A percentile compares a stretch with the other conserved stretches of the same genome.
phyloP scores from a whole-genome alignment of 2,329 filamentous ascomycete species.

The Hypoxylon sp. region DNA sequence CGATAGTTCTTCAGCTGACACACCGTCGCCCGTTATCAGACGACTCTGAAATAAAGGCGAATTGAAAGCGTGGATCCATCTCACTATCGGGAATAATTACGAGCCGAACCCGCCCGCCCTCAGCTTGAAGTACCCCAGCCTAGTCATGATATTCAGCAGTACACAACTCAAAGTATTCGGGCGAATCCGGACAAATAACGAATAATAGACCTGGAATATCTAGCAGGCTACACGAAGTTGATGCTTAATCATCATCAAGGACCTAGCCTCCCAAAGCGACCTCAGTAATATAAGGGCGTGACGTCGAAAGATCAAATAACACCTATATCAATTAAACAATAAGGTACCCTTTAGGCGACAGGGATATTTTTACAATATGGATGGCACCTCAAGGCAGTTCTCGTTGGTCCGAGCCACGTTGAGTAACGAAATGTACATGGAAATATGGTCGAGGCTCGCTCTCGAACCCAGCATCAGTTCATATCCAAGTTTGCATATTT shows the following conservation, averaged over 20 bases:
- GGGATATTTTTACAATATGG: constrained; percentile 3
- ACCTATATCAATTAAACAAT: constrained; percentile 15
- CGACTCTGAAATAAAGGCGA: constrained; percentile 9
- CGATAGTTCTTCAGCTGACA: constrained; percentile 8
- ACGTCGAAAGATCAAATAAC: constrained; percentile 4
- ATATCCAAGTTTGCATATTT: constrained; percentile 12
- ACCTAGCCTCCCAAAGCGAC: constrained; percentile 5
- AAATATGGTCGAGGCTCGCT: constrained; percentile 9
- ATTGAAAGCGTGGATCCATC: constrained; percentile 13
- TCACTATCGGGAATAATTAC: constrained; percentile 3
- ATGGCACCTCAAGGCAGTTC: constrained; percentile 3
- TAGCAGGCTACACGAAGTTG: constrained; percentile 13
- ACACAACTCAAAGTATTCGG: not conserved
- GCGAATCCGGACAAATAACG: too few relatives aligned
- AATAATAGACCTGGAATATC: constrained; percentile 4
- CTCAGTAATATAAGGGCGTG: constrained; percentile 1
- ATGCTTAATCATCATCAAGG: constrained; percentile 11
- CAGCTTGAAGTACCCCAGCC: too few relatives aligned
- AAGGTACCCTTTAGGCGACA: constrained; percentile 7
- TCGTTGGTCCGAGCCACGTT: constrained; percentile 13
- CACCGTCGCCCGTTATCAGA: constrained; percentile 2
- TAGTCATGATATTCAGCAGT: too few relatives aligned
- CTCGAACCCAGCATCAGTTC: constrained; percentile 9
- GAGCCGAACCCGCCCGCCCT: constrained; percentile 11
- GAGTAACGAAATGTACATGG: constrained; percentile 12